Evolutionary conservation across 371 early-diverging fungal genomes (phyloP).

Genomic region (Zychaea mexicana): DNA sequence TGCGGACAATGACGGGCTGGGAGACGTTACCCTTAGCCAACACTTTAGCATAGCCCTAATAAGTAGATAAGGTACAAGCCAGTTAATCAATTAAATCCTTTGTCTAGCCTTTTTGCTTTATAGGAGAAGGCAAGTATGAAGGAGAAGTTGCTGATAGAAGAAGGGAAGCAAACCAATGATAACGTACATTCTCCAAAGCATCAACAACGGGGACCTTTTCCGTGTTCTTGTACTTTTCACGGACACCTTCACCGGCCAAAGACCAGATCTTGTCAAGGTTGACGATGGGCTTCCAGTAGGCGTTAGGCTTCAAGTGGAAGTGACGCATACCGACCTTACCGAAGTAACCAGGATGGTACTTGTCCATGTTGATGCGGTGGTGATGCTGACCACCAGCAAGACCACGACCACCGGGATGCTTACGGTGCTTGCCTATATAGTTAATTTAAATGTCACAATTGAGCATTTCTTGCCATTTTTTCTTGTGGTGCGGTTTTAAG

Average conservation of each 20-base stretch:
- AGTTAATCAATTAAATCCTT: not conserved
- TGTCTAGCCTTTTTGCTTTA: too few relatives aligned
- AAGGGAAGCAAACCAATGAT: too few relatives aligned
- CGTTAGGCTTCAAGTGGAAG: constrained; percentile 97
- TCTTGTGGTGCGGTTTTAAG: not conserved
- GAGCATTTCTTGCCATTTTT: not conserved
- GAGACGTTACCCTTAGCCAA: constrained; percentile 95
- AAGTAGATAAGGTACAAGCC: too few relatives aligned
- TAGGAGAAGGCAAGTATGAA: too few relatives aligned
- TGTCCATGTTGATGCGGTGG: constrained; percentile 99
- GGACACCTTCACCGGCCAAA: constrained; percentile 91
- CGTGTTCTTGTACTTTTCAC: constrained; percentile 85
- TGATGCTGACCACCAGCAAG: constrained; percentile 99
- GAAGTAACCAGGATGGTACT: constrained; percentile 99
- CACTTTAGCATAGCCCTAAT: constrained; percentile 94
- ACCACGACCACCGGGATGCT: constrained; percentile 99
- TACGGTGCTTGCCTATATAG: constrained; percentile 96
- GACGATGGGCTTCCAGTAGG: constrained; percentile 86
- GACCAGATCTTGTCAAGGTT: constrained; percentile 96
- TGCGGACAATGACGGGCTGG: constrained; percentile 98
- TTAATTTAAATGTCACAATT: not conserved
- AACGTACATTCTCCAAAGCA: constrained; percentile 66
- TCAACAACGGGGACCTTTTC: constrained; percentile 96
- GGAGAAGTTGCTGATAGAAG: too few relatives aligned
- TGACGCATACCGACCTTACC: constrained; percentile 99